Conservation (phyloP, 352 stramenopile genomes). For the Nothophytophthora sp. region DNA sequence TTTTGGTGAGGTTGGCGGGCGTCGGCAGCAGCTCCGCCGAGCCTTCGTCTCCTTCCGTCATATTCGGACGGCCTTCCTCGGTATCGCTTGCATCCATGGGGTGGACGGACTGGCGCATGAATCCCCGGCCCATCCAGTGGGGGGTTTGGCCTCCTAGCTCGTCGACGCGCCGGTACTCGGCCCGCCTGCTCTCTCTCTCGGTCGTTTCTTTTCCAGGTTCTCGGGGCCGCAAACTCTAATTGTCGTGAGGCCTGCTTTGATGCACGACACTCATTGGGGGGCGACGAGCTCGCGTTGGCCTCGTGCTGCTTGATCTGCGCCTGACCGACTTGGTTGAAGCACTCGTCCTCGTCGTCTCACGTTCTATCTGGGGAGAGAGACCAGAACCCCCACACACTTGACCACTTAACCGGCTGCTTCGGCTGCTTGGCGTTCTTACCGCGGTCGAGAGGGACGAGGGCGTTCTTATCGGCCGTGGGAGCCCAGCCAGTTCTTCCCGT, state of each 20-base stretch:
- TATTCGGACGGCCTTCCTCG: conserved; percentile 1
- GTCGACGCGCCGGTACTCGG: conserved; percentile 7
- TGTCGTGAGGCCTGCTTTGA: too few species aligned
- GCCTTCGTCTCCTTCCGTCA: conserved; percentile 18
- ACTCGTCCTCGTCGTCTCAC: conserved; percentile 12
- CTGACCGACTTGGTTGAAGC: conserved; percentile 1
- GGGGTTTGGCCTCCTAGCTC: conserved; percentile 4
- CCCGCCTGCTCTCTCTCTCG: too few species aligned
- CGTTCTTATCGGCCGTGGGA: too few species aligned
- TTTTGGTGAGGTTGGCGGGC: conserved; percentile 21
- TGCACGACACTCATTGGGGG: too few species aligned
- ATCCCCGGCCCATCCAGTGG: conserved; percentile 48
- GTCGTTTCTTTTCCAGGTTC: too few species aligned
- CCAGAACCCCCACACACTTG: too few species aligned
- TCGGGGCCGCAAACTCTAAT: too few species aligned
- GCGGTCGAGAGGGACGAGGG: too few species aligned
- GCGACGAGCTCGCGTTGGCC: too few species aligned
- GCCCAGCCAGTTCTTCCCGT: too few species aligned
- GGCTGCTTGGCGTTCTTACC: conserved; percentile 32
- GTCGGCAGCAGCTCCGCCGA: conserved; percentile 13
- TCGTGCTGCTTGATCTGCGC: neutral
- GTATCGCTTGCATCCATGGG: conserved; percentile 39
- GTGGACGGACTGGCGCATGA: conserved; percentile 69
- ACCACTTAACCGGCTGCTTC: too few species aligned
- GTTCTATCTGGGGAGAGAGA: too few species aligned